Evolutionary conservation across 83 land plant species (phyloP).

Genomic region (Picea abies): DNA sequence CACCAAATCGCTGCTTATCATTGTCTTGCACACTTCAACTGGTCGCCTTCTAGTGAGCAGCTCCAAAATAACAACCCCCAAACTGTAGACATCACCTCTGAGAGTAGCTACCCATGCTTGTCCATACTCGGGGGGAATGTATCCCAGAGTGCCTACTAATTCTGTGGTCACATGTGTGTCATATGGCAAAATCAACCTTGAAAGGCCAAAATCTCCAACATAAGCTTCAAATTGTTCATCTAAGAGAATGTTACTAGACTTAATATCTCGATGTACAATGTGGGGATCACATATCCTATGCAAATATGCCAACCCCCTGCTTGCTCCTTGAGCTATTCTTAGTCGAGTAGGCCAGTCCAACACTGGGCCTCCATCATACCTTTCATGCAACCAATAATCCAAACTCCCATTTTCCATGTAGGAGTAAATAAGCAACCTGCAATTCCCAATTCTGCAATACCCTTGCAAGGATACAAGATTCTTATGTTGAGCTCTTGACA

Average conservation of each 20-base stretch:
- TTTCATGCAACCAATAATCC: conserved; percentile 81
- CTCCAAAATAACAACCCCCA: conserved; percentile 77
- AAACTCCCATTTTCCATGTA: conserved; percentile 86
- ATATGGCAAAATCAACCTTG: conserved; percentile 55
- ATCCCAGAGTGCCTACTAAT: conserved; percentile 78
- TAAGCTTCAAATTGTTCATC: conserved; percentile 73
- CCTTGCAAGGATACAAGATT: conserved; percentile 76
- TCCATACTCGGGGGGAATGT: conserved; percentile 76
- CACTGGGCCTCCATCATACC: conserved; percentile 35
- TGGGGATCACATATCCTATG: conserved; percentile 60
- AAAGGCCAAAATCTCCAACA: conserved; percentile 73
- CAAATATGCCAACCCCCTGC: conserved; percentile 67
- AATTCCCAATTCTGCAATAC: conserved; percentile 47
- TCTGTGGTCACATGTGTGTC: conserved; percentile 83
- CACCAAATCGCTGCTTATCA: conserved; percentile 50
- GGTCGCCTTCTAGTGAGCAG: conserved; percentile 70
- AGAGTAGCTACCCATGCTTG: conserved; percentile 62
- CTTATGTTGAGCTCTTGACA: conserved; percentile 66
- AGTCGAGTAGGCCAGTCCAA: conserved; percentile 61
- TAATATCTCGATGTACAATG: conserved; percentile 72
- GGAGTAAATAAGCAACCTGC: conserved; percentile 64
- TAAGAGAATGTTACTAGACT: conserved; percentile 73
- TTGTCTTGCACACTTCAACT: conserved; percentile 66
- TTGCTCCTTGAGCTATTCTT: conserved; percentile 70
- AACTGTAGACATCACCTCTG: conserved; percentile 78